phyloP scores from a whole-genome alignment of 2,329 filamentous ascomycete genomes.

The Leptodontidium sp. region DNA sequence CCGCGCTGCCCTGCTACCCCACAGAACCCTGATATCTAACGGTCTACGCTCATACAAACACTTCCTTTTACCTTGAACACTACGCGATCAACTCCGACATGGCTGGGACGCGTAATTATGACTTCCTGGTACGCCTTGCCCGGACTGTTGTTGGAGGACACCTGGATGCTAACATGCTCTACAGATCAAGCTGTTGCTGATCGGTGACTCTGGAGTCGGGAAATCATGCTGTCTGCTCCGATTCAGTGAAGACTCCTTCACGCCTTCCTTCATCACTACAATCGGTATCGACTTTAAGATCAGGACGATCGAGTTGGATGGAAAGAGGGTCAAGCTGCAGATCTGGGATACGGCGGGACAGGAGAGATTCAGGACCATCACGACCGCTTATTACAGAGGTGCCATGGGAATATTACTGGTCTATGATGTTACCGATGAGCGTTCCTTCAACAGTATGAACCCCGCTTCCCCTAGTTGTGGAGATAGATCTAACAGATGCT shows the following conservation, averaged over 20 bases:
- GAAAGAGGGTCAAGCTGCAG: constrained; percentile 98
- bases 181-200: constrained; percentile 94
- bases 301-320: constrained; percentile 97
- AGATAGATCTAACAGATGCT: constrained; percentile 24
- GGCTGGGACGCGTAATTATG: constrained; percentile 98
- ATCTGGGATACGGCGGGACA: constrained; percentile 99
- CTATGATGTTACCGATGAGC: constrained; percentile 99
- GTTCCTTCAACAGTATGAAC: constrained; percentile 90
- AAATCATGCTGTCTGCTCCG: constrained; percentile 98
- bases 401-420: constrained; percentile 98
- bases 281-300: constrained; percentile 99
- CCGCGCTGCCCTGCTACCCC: constrained; percentile 27
- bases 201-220: constrained; percentile 99
- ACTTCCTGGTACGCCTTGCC: constrained; percentile 79
- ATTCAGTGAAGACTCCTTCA: constrained; percentile 99
- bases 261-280: constrained; percentile 99
- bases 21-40: constrained; percentile 17
- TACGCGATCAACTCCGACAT: constrained; percentile 58
- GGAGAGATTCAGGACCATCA: constrained; percentile 98
- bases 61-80: constrained; percentile 13
- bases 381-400: constrained; percentile 96
- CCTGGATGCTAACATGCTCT: constrained; percentile 32
- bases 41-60: constrained; percentile 22
- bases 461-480: constrained; percentile 2
- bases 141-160: background rate